Base-by-base conservation (phyloP, 768 basidiomycete species). In the Amanita jacksonii region DNA sequence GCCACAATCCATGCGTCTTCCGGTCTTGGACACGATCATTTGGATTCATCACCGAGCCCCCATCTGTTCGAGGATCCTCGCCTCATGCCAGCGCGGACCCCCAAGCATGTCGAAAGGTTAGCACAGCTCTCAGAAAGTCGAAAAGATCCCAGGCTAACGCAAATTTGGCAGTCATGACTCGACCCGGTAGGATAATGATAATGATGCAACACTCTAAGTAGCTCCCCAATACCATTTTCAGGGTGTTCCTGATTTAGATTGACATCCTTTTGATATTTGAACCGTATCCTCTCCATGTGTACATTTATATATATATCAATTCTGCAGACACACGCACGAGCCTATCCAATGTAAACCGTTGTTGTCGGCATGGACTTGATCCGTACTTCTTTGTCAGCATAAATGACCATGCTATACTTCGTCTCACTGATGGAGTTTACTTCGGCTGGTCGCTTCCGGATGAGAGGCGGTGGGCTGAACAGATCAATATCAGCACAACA, bases 1-100 rank as follows among this genome's bases (percentile, higher is more conserved):
- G 32, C n/a, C n/a, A 24, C 20, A 28, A 28, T 45, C 41, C 5
- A 23, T 46, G 28, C 30, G 48, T 13, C 53, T 59, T 20, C 49
- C 57, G 33, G 56, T 61, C n/a, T n/a, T n/a, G n/a, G n/a, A 45
- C 74, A 71, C 52, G 68, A 67, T 44, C 57, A 62, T 37, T 57
- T 72, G 30, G 66, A 66, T 31, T 73, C 74, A 40, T 68, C 71
- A 22, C 67, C 67, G 3, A 70, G 70, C 38, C 70, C 67, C 54
- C 59, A 15, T 43, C 65, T 33, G 60, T 60, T 18, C 62, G 63
- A 52, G 66, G 65, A 51, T 68, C 66, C 24, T 58, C 69, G 33
- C 52, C 70, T 44, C 53, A 53, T 48, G 52, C 58, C 40, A 49
- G 51, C 35, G 51, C 30, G 40, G 40, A 41, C n/a, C 5, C 19